Base-by-base conservation (phyloP, 805 yeast genomes). In the Metschnikowia peoriensis region DNA sequence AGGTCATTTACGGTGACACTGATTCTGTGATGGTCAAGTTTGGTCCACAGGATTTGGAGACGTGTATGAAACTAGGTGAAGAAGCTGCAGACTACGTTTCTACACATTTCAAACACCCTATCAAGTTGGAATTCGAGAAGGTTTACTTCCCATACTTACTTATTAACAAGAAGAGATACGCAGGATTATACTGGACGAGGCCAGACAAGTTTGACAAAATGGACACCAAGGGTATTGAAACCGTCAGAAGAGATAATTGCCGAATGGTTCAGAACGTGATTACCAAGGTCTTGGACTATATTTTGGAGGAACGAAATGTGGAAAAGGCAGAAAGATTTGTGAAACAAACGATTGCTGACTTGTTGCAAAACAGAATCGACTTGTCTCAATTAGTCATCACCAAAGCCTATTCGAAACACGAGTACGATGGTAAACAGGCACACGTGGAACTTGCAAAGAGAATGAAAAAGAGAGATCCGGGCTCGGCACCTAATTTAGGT, bases 11-110 rank as follows among this genome's bases (percentile, higher is more conserved):
- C 66, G 99, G 99, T 77, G 99, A 94, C 70, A 94, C 99, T 0
- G 99, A 94, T 79, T 96, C 99, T 8, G 99, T 94, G 15, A 96
- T 94, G 99, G 97, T 94, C 42, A 92, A 90, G 66, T 94, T 94
- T 73, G 99, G 99, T 1, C 82, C 84, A 34, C 74, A 76, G 9
- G 96, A 90, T 64, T 68, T 93, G 56, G 84, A 78, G 50, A 87
- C 87, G 32, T 89, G 97, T 59, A 96, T 94, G 99, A 78, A 80
- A 49, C 66, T 91, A 51, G 99, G 99, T 6, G 88, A 91, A 61
- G 96, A 93, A 63, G 99, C 98, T 0, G 99, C 99, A 0, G 88
- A 76, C 8, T 83, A 70, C 55, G 98, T 94, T 1, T 91, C 98
- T 0, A 78, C 84, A 1, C 75, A 80, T 51, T 94, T 94, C 69